Evolutionary conservation across 441 rosid species (phyloP).

Genomic region (Gossypium davidsonii): DNA sequence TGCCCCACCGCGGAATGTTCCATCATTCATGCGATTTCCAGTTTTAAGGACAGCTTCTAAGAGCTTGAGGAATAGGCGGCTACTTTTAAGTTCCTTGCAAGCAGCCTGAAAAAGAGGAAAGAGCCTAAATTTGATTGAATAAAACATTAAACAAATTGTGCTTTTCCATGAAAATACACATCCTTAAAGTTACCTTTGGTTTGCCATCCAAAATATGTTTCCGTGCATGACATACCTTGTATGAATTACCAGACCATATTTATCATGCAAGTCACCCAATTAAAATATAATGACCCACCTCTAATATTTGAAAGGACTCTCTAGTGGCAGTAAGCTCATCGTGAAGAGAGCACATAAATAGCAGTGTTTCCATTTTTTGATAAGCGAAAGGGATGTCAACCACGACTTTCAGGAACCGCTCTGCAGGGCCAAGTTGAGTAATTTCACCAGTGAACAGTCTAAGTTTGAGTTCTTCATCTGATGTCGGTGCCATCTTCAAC

Average conservation of each 20-base stretch:
- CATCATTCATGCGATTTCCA: constrained; percentile 97
- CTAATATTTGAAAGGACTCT: constrained; percentile 70
- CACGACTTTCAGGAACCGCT: constrained; percentile 77
- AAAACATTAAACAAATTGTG: constrained; percentile 1
- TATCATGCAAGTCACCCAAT: constrained; percentile 3
- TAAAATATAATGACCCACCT: constrained; percentile 41
- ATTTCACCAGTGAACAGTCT: constrained; percentile 70
- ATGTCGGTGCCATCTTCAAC: constrained; percentile 86
- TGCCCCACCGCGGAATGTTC: constrained; percentile 96
- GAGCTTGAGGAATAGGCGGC: constrained; percentile 85
- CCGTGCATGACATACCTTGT: background rate
- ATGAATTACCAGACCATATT: background rate
- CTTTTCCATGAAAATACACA: background rate
- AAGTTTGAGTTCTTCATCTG: constrained; percentile 89
- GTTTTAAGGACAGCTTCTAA: constrained; percentile 98
- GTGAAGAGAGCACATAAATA: constrained; percentile 71
- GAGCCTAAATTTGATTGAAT: constrained; percentile 12
- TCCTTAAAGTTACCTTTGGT: background rate
- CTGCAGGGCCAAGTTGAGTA: constrained; percentile 82
- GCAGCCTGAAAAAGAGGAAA: constrained; percentile 54
- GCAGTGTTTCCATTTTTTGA: constrained; percentile 77
- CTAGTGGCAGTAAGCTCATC: constrained; percentile 61
- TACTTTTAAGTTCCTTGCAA: constrained; percentile 70
- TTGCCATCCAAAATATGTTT: background rate
- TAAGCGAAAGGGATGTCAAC: constrained; percentile 78